Evolutionary conservation across 352 stramenopile species (phyloP), one percentile per base, ranked within the genome.

Genomic region (Pythium brachiatum): DNA sequence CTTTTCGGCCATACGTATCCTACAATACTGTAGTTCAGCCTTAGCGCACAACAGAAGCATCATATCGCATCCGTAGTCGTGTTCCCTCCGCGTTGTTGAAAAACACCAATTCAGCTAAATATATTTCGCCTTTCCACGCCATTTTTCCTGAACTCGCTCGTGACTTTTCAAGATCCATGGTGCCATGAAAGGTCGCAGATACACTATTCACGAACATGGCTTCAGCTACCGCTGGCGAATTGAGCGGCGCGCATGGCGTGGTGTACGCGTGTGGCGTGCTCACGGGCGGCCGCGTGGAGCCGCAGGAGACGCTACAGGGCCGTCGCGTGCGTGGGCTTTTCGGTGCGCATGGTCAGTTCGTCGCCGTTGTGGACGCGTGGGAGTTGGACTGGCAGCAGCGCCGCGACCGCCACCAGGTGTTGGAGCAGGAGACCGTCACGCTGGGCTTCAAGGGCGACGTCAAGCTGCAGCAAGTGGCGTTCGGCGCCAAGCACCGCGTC

Each of bases 401-500:
- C 43, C 21, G 46, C 23, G 25, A 44, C 46, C 44, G 69, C 13
- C 9, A 36, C 34, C 41, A 67, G 9, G 54, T 61, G 20, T 58
- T 81, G 3, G 74, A 83, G 57, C 70, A 67, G 20, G 68, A 81
- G 29, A 65, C 68, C 23, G 71, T 78, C 18, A 52, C 51, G 9
- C 52, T 78, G 21, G 68, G 64, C 20, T 46, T 86, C 38, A 31
- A 55, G 18, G 61, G 84, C 36, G 72, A 85, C 25, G 66, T 82
- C 20, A 79, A 81, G 36, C 60, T 92, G 3, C 74, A 82, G 18
- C 70, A 86, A 23, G 44, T 88, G 23, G 72, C 79, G 2, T 73
- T 84, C 43, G 83, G 83, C 18, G 72, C 74, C 52, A 60, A 73
- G n/a, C 79, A 92, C 55, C 72, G 75, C n/a, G 66, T 86, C 6